Conservation (phyloP, 768 basidiomycete species). For the Mycena kentingensis region DNA sequence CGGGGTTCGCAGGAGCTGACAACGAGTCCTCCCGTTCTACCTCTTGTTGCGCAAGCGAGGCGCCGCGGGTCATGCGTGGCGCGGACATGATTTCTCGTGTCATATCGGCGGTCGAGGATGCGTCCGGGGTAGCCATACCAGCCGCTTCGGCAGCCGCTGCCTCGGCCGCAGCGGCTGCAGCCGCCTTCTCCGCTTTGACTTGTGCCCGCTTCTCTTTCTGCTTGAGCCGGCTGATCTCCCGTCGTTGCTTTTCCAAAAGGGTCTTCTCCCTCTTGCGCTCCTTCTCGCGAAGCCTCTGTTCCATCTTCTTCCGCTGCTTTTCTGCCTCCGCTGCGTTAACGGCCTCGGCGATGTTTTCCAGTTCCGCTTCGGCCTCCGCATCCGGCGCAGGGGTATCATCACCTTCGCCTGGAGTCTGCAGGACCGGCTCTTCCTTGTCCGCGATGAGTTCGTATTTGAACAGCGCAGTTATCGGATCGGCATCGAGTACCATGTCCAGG, state of each 20-base stretch:
- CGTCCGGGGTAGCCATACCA: no score
- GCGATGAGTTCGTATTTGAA: slow-evolving; percentile 70
- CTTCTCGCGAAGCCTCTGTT: slow-evolving; percentile 26
- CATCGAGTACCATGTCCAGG: slow-evolving; percentile 54
- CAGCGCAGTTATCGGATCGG: slow-evolving; percentile 64
- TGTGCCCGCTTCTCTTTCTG: not conserved
- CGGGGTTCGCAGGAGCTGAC: no score
- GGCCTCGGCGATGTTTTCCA: slow-evolving; percentile 28
- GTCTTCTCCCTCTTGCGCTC: slow-evolving; percentile 7
- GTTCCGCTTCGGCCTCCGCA: slow-evolving; percentile 32
- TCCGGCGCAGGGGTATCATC: slow-evolving; percentile 45
- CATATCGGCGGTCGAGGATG: no score
- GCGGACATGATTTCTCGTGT: no score
- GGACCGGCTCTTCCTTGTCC: slow-evolving; percentile 61
- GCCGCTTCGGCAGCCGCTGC: not conserved
- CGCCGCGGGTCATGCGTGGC: no score
- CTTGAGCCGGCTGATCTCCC: no score
- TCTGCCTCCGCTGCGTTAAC: slow-evolving; percentile 44
- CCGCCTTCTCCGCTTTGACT: slow-evolving; percentile 31
- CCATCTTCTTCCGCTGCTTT: slow-evolving; percentile 23
- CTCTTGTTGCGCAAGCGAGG: no score
- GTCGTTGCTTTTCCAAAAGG: no score
- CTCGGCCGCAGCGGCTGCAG: not conserved
- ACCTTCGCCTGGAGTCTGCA: slow-evolving; percentile 51
- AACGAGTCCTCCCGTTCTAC: no score